Evolutionary conservation across 192 early-diverging fungal genomes (phyloP).

Genomic region (Cladochytrium replicatum): DNA sequence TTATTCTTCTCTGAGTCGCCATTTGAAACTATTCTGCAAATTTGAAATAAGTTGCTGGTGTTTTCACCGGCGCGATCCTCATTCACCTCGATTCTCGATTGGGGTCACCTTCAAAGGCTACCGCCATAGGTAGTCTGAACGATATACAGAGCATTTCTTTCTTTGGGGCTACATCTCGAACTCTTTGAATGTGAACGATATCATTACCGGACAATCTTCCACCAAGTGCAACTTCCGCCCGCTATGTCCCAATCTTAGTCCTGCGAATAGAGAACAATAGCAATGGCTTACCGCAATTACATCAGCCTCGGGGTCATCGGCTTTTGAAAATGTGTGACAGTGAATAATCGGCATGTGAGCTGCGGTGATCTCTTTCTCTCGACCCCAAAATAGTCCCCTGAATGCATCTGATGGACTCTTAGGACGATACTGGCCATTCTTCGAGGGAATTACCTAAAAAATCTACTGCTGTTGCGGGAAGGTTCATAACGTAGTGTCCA

Average conservation of each 20-base stretch:
- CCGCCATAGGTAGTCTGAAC: constrained; percentile 63
- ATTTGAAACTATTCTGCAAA: too few relatives aligned
- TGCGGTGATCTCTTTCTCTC: constrained; percentile 32
- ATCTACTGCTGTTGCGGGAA: constrained; percentile 92
- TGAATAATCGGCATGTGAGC: constrained; percentile 76
- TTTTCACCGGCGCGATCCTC: too few relatives aligned
- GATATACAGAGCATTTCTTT: constrained; percentile 98
- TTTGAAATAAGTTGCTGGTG: too few relatives aligned
- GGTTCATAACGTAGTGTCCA: constrained; percentile 97
- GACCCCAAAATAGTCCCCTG: constrained; percentile 60
- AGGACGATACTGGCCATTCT: background rate
- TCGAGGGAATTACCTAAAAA: constrained; percentile 59
- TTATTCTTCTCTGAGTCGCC: too few relatives aligned
- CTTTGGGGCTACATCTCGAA: constrained; percentile 92
- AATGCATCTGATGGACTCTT: constrained; percentile 72
- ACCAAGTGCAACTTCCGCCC: too few relatives aligned
- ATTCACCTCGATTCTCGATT: too few relatives aligned
- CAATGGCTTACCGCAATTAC: constrained; percentile 14
- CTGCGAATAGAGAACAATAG: too few relatives aligned
- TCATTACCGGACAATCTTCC: constrained; percentile 19
- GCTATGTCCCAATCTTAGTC: too few relatives aligned
- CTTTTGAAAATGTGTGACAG: constrained; percentile 92
- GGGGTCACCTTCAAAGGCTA: too few relatives aligned
- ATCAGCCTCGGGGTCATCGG: constrained; percentile 45
- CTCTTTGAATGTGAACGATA: constrained; percentile 55